Evolutionary conservation across 75 land plant species (phyloP).

Genomic region (Isoetes taiwanensis): DNA sequence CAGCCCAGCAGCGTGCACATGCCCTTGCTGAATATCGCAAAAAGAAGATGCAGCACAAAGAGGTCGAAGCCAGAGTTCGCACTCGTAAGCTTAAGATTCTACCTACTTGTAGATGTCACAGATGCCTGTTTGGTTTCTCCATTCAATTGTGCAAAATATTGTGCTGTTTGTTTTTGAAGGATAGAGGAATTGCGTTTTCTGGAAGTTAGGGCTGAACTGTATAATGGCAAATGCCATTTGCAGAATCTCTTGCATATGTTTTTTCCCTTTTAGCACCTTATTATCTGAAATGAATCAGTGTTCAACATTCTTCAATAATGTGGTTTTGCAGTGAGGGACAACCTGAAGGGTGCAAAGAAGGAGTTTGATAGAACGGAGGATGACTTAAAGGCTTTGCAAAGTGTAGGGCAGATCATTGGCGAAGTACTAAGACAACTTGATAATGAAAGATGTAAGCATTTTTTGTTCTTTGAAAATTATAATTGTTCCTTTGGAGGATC

Average conservation of each 20-base stretch:
- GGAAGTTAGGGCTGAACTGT: too few species aligned
- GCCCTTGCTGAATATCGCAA: conserved; percentile 54
- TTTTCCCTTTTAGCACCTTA: not conserved
- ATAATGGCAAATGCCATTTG: not conserved
- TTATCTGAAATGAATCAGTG: too few species aligned
- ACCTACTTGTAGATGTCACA: not conserved
- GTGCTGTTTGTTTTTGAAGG: too few species aligned
- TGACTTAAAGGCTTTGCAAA: conserved; percentile 93
- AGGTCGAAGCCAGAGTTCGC: conserved; percentile 50
- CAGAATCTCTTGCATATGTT: not conserved
- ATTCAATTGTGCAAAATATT: too few species aligned
- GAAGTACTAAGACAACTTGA: conserved; percentile 90
- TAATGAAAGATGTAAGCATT: conserved; percentile 66
- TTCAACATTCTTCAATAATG: not conserved
- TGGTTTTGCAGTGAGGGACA: conserved; percentile 56
- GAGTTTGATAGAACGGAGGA: conserved; percentile 94
- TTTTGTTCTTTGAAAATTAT: too few species aligned
- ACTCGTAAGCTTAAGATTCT: conserved; percentile 19
- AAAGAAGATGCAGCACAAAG: conserved; percentile 60
- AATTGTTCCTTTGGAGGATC: too few species aligned
- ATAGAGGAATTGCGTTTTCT: too few species aligned
- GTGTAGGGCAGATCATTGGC: conserved; percentile 92
- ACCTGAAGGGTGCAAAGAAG: conserved; percentile 51
- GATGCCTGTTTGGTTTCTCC: not conserved
- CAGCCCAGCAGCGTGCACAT: conserved; percentile 21